Evolutionary conservation across 768 basidiomycete genomes (phyloP), one percentile per base, ranked within the genome.

Genomic region (Cystobasidium ongulense): DNA sequence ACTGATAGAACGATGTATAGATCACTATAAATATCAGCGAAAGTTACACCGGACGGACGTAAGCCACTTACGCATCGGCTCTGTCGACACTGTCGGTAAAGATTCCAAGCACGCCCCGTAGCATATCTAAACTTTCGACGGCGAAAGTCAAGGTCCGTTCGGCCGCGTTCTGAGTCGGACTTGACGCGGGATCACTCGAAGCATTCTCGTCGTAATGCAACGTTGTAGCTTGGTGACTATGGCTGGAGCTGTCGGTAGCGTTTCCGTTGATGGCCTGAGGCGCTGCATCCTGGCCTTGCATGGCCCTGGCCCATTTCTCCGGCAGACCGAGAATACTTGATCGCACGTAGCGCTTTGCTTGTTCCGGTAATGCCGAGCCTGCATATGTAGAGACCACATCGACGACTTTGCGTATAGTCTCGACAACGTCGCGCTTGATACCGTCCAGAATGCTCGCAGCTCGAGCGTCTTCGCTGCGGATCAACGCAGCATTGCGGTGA

Each of bases 121-220:
- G 87, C 91, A 93, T 94, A 79, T 95, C 92, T 81, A 95, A 79
- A 79, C 91, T 92, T 83, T 95, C 93, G 17, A 89, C 89, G 15
- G 92, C 91, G 10, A 95, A 86, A 8, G 88, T 87, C 76, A 95
- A 80, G 23, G 95, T 88, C 63, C 89, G 83, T 80, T 90, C 89
- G 11, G 92, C 90, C 33, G 91, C 89, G 18, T 87, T 84, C 27
- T 86, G 84, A 1, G 90, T 90, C 33, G 33, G 33, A 15, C 17
- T 29, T 63, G 5, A 15, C 17, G 29, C 36, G 39, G 29, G 4
- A 46, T 53, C 64, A 63, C 53, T 38, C 43, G 63, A 18, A 52
- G 59, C n/a, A 39, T 63, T 62, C 31, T 3, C 73, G 39, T 21
- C 61, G n/a, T n/a, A n/a, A n/a, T n/a, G n/a, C n/a, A n/a, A n/a